A percentile compares a stretch with the other conserved stretches of the same genome.
Evolutionary conservation across 2,329 filamentous ascomycete species (phyloP).

Genomic region (Paecilomyces sp.): DNA sequence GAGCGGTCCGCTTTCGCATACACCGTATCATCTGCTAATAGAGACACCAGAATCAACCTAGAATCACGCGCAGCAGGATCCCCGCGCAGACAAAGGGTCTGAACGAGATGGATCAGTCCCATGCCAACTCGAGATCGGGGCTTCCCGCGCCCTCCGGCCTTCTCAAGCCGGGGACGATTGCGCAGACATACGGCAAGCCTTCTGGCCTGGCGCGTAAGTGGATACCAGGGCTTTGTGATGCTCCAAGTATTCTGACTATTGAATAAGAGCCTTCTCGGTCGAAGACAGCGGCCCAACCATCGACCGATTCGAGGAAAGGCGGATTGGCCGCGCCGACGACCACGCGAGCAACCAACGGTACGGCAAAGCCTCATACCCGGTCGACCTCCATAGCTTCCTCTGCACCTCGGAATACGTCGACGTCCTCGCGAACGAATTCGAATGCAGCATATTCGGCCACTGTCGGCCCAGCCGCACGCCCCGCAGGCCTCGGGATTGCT

Average conservation of each 20-base stretch:
- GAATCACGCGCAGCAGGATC: slow-evolving; percentile 19
- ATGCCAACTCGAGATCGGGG: slow-evolving; percentile 42
- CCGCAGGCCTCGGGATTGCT: slow-evolving; percentile 33
- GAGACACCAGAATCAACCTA: slow-evolving; percentile 16
- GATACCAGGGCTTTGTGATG: slow-evolving; percentile 11
- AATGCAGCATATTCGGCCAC: slow-evolving; percentile 51
- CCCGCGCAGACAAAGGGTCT: slow-evolving; percentile 27
- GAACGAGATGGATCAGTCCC: slow-evolving; percentile 45
- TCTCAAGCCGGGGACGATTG: slow-evolving; percentile 34
- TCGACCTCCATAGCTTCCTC: slow-evolving; percentile 29
- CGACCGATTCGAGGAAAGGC: slow-evolving; percentile 32
- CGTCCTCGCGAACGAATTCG: slow-evolving; percentile 37
- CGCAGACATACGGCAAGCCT: slow-evolving; percentile 46
- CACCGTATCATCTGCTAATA: neutral
- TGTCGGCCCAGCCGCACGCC: slow-evolving; percentile 47
- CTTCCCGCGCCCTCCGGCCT: slow-evolving; percentile 28
- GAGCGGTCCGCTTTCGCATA: neutral
- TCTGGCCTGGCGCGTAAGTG: slow-evolving; percentile 36
- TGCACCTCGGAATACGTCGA: slow-evolving; percentile 30
- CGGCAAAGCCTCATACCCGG: slow-evolving; percentile 35
- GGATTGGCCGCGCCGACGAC: slow-evolving; percentile 5
- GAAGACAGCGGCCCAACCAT: slow-evolving; percentile 46
- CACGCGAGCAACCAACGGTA: slow-evolving; percentile 28
- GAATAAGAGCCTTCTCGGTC: slow-evolving; percentile 36
- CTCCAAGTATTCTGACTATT: slow-evolving; percentile 15